Evolutionary conservation across 176 grass and related monocot species (phyloP), one percentile per base, ranked within the genome.

Genomic region (Cenchrus fungigraminus): DNA sequence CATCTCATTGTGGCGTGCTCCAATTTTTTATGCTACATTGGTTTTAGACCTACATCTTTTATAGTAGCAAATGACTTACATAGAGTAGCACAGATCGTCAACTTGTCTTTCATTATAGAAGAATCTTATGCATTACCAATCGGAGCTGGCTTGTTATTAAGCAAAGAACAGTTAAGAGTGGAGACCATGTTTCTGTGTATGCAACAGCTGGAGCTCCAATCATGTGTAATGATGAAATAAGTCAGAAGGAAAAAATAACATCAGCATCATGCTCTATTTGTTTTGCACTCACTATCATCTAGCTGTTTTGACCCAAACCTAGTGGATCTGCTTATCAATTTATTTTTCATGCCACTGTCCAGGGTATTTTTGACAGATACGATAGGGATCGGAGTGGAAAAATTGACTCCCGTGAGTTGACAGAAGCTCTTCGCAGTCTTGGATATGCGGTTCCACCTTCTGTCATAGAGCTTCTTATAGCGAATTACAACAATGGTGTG

Each of bases 361-460:
- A 98, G 97, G 83, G 55, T 31, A 88, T 98, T 76, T 98, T 95
- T 13, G 86, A 95, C 79, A 92, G 88, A 71, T 94, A 91, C 11
- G 93, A 94, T 20, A 90, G 89, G 70, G 91, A 95, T 43, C 79
- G 88, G 47, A 95, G 96, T 56, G 96, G 96, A 3, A 94, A 85
- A 56, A 95, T 98, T 8, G 91, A 98, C 46, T 92, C 89, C 2
- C 42, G 66, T 3, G 96, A 98, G 86, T 65, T 95, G 71, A 94
- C 80, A 29, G 91, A 98, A 86, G 91, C 89, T 54, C 91, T 98
- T 20, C 80, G 82, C 14, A 87, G 97, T 45, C 74, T 98, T 67
- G 97, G 97, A 82, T 98, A 91, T 63, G 89, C 89, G 0, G 93
- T 94, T 63, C 91, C 96, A 6, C 89, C 87, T 73, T 87, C 96